Percentiles rank a stretch among this genome's conserved stretches.
Evolutionary conservation across 129 eudicot species (phyloP).

Genomic region (Escallonia herrerae): DNA sequence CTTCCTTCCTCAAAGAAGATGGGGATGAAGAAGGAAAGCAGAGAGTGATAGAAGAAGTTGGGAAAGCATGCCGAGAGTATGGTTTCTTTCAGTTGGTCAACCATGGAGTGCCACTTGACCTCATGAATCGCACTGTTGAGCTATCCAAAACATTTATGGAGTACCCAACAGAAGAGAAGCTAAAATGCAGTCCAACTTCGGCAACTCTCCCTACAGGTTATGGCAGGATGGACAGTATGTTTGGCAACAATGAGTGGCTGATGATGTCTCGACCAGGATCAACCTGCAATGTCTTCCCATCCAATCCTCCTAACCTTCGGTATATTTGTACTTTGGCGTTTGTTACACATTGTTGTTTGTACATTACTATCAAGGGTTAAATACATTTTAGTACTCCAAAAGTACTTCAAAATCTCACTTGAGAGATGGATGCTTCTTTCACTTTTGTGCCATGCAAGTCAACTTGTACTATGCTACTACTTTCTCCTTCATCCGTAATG

Average conservation of each 20-base stretch:
- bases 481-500: no score
- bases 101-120: background rate
- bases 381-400: no score
- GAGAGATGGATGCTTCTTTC: background rate
- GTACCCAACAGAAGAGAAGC: background rate
- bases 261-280: background rate
- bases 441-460: no score
- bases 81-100: no score
- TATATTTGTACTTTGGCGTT: background rate
- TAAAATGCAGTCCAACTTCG: background rate
- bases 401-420: no score
- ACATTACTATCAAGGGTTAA: no score
- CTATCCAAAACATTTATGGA: background rate
- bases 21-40: background rate
- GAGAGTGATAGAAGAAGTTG: background rate
- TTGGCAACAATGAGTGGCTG: background rate
- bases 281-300: background rate
- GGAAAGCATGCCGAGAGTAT: background rate
- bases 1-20: background rate
- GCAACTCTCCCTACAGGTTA: background rate
- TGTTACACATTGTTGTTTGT: no score
- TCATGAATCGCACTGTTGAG: background rate
- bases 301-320: background rate
- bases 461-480: no score
- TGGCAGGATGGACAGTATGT: background rate